Evolutionary conservation across 768 basidiomycete species (phyloP).

Genomic region (Termitomyces sp.): DNA sequence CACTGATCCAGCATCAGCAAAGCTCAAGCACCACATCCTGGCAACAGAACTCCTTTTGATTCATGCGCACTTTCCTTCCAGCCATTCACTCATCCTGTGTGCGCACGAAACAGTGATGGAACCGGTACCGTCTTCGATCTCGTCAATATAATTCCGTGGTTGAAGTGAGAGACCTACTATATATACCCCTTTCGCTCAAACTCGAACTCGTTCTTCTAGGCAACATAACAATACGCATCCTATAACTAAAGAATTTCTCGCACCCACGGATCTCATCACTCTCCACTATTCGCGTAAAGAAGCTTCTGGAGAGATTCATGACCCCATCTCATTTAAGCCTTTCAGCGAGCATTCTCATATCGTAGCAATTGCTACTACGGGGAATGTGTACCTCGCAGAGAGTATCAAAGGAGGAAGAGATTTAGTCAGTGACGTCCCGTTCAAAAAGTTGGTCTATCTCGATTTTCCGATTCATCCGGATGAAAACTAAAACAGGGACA

Average conservation of each 20-base stretch:
- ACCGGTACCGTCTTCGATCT: conserved; percentile 84
- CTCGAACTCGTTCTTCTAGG: conserved; percentile 32
- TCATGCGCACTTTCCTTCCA: conserved; percentile 91
- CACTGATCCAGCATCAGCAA: conserved; percentile 42
- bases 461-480: neutral
- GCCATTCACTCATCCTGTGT: conserved; percentile 86
- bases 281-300: conserved; percentile 80
- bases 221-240: conserved; percentile 82
- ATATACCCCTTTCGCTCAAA: neutral
- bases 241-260: conserved; percentile 67
- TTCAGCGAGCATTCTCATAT: conserved; percentile 97
- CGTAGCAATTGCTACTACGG: conserved; percentile 83
- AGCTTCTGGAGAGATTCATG: conserved; percentile 82
- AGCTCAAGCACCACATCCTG: conserved; percentile 61
- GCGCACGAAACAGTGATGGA: conserved; percentile 77
- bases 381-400: conserved; percentile 91
- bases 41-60: conserved; percentile 75
- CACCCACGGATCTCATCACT: conserved; percentile 71
- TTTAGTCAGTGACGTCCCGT: conserved; percentile 78
- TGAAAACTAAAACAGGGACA: conserved; percentile 23
- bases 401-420: conserved; percentile 85
- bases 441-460: conserved; percentile 62
- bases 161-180: conserved; percentile 57
- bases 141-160: conserved; percentile 91
- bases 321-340: conserved; percentile 97